Conservation (phyloP, 2,329 filamentous ascomycete genomes). For the Domatiomyces catenatus region DNA sequence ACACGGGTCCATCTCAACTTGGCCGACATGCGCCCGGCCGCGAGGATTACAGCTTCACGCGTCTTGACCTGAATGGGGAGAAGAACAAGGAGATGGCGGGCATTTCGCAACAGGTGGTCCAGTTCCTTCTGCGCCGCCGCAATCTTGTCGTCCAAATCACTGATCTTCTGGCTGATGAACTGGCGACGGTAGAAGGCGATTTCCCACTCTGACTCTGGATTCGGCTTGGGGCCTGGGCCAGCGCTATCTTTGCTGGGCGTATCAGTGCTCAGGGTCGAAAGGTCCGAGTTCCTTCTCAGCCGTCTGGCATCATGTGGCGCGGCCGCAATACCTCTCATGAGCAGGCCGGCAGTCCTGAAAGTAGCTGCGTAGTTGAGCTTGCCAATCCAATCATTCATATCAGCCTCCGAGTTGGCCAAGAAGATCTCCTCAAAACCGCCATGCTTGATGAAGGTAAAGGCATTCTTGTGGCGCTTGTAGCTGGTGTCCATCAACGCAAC, state of each 20-base stretch:
- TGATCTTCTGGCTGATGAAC: conserved; percentile 70
- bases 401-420: conserved; percentile 72
- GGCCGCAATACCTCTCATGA: conserved; percentile 75
- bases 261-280: conserved; percentile 45
- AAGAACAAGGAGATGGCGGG: conserved; percentile 73
- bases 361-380: conserved; percentile 94
- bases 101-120: conserved; percentile 71
- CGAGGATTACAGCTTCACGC: conserved; percentile 68
- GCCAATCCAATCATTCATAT: conserved; percentile 92
- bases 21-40: conserved; percentile 69
- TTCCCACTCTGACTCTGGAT: conserved; percentile 70
- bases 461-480: conserved; percentile 89
- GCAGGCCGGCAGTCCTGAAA: conserved; percentile 78
- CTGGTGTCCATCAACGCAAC: conserved; percentile 72
- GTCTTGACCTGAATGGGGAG: conserved; percentile 85
- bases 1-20: conserved; percentile 89
- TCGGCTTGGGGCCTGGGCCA: conserved; percentile 42
- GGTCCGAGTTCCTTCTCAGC: conserved; percentile 48
- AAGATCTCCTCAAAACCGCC: conserved; percentile 80
- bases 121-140: conserved; percentile 58
- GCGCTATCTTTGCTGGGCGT: conserved; percentile 24
- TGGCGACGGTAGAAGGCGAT: conserved; percentile 68
- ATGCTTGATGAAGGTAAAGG: conserved; percentile 79
- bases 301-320: conserved; percentile 69
- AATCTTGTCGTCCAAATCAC: conserved; percentile 67